A percentile compares a stretch with the other conserved stretches of the same genome.
phyloP scores from a whole-genome alignment of 768 basidiomycete species.

The Gymnopilus dilepis region DNA sequence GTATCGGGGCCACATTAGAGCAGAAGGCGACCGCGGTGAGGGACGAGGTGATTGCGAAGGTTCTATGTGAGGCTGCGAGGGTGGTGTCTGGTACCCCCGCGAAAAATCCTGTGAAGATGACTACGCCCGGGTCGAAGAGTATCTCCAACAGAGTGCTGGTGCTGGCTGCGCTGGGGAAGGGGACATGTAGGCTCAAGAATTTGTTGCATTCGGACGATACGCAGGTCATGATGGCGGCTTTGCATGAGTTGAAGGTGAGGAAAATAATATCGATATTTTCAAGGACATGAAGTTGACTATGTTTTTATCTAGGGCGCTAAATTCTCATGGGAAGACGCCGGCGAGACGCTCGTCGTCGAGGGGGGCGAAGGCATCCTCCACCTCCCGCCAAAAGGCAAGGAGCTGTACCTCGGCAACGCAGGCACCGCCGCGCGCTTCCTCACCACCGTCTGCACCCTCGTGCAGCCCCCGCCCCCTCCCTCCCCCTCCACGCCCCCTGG shows the following conservation, averaged over 20 bases:
- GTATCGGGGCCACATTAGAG: slow-evolving; percentile 92
- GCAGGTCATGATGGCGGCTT: slow-evolving; percentile 97
- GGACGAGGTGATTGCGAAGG: slow-evolving; percentile 83
- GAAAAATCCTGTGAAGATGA: slow-evolving; percentile 68
- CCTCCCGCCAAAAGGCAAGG: slow-evolving; percentile 79
- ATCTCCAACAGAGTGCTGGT: slow-evolving; percentile 95
- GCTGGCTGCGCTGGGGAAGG: slow-evolving; percentile 88
- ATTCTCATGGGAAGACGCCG: slow-evolving; percentile 95
- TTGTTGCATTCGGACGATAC: slow-evolving; percentile 97
- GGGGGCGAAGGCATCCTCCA: slow-evolving; percentile 84
- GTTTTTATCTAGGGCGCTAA: slow-evolving; percentile 70
- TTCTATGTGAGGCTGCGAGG: slow-evolving; percentile 78
- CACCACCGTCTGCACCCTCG: slow-evolving; percentile 93
- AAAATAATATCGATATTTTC: slow-evolving; percentile 3
- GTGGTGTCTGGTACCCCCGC: slow-evolving; percentile 73
- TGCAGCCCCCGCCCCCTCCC: slow-evolving; percentile 49
- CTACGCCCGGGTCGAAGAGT: slow-evolving; percentile 95
- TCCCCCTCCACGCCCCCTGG: slow-evolving; percentile 33
- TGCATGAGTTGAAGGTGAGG: slow-evolving; percentile 81
- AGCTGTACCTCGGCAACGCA: slow-evolving; percentile 95
- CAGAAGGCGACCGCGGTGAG: slow-evolving; percentile 86
- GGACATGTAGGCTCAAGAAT: slow-evolving; percentile 88
- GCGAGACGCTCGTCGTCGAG: slow-evolving; percentile 91
- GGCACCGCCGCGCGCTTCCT: slow-evolving; percentile 98
- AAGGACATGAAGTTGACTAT: neutral